Conservation (phyloP, 2,329 filamentous ascomycete genomes). For the Rutstroemia sp. region DNA sequence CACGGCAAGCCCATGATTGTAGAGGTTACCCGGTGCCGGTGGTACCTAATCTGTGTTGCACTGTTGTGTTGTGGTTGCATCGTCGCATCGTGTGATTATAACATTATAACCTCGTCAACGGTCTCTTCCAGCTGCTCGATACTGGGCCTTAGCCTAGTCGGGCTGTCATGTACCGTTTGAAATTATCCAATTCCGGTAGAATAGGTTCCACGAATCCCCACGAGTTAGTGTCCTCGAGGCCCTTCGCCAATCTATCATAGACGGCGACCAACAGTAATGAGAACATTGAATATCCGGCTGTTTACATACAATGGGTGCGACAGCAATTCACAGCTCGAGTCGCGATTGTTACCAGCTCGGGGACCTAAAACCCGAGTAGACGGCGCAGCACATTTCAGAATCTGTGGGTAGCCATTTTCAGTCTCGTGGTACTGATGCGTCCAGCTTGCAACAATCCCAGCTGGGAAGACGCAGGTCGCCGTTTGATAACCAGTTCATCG, state of each 20-base stretch:
- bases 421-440: constrained; percentile 3
- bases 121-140: neutral
- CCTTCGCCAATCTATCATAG: constrained; percentile 10
- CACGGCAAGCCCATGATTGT: neutral
- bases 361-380: constrained; percentile 11
- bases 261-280: constrained; percentile 9
- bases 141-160: neutral
- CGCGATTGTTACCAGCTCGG: constrained; percentile 9
- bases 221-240: constrained; percentile 8
- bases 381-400: constrained; percentile 9
- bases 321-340: constrained; percentile 5
- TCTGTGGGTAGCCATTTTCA: constrained; percentile 7
- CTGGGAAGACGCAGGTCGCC: constrained; percentile 5
- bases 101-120: constrained; percentile 7
- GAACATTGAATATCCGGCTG: constrained; percentile 5
- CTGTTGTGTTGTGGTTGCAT: neutral
- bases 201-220: constrained; percentile 1
- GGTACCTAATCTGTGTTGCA: constrained; percentile 8
- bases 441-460: constrained; percentile 1
- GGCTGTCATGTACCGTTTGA: constrained; percentile 2
- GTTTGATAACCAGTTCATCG: constrained; percentile 10
- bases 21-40: neutral
- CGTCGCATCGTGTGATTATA: constrained; percentile 1
- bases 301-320: constrained; percentile 8
- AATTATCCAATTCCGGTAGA: constrained; percentile 6